phyloP scores from a whole-genome alignment of 2,329 filamentous ascomycete species.

The Leptosphaerulina australis region DNA sequence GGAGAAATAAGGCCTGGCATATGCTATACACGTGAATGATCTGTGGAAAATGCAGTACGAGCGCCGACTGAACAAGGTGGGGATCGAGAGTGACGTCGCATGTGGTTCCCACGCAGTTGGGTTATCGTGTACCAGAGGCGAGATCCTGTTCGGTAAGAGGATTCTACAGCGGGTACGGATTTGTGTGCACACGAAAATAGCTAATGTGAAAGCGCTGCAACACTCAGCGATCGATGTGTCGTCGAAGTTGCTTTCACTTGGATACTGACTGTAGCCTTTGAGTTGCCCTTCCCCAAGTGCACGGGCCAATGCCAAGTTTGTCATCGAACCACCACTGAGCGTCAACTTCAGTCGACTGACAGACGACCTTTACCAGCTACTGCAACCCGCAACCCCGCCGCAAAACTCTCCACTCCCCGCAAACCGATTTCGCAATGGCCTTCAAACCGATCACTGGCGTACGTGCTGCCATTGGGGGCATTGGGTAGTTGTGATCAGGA shows the following conservation, averaged over 20 bases:
- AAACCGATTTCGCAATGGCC: slow-evolving; percentile 45
- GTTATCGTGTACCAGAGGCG: slow-evolving; percentile 8
- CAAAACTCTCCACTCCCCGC: slow-evolving; percentile 38
- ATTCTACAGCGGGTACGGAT: slow-evolving; percentile 10
- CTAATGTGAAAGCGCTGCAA: slow-evolving; percentile 16
- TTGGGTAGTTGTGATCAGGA: slow-evolving; percentile 17
- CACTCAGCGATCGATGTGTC: slow-evolving; percentile 12
- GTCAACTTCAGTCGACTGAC: slow-evolving; percentile 35
- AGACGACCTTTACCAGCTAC: slow-evolving; percentile 38
- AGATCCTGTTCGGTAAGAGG: slow-evolving; percentile 1
- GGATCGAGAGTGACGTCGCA: slow-evolving; percentile 18
- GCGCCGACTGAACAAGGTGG: slow-evolving; percentile 20
- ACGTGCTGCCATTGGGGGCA: slow-evolving; percentile 48
- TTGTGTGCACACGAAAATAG: slow-evolving; percentile 14
- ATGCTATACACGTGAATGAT: slow-evolving; percentile 25
- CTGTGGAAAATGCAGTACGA: slow-evolving; percentile 7
- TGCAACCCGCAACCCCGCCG: slow-evolving; percentile 34
- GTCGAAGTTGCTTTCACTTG: slow-evolving; percentile 25
- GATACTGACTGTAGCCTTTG: slow-evolving; percentile 20
- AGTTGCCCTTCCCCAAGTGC: slow-evolving; percentile 27
- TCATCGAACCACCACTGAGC: slow-evolving; percentile 30
- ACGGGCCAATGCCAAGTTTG: slow-evolving; percentile 19
- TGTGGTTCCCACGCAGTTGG: slow-evolving; percentile 14
- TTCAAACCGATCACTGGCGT: slow-evolving; percentile 60
- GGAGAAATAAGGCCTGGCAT: slow-evolving; percentile 44